Conservation (phyloP, 768 basidiomycete genomes). For the Panellus pusillus region DNA sequence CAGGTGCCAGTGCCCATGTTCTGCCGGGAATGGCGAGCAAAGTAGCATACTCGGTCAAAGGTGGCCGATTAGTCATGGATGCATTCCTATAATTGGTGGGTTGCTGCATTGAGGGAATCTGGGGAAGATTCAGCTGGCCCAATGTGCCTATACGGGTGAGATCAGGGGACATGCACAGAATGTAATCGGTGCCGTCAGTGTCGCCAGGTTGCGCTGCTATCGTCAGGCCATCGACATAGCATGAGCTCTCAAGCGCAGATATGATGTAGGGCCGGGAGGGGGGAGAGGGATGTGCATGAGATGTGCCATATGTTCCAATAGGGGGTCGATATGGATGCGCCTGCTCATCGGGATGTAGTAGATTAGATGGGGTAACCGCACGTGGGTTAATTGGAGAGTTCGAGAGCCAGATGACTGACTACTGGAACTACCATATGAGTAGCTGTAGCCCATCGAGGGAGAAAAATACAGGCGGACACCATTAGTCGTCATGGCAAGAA, state of each 20-base stretch:
- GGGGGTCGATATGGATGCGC: conserved; percentile 49
- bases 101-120: conserved; percentile 40
- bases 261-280: conserved; percentile 59
- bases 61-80: conserved; percentile 46
- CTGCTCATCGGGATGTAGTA: conserved; percentile 77
- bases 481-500: conserved; percentile 79
- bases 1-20: conserved; percentile 79
- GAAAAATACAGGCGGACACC: conserved; percentile 86
- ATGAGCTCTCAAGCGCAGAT: conserved; percentile 58
- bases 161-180: conserved; percentile 76
- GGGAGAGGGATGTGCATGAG: conserved; percentile 45
- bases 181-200: conserved; percentile 68
- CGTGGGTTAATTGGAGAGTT: conserved; percentile 68
- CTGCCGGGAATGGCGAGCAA: conserved; percentile 77
- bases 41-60: conserved; percentile 75
- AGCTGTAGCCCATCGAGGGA: conserved; percentile 50
- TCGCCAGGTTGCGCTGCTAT: conserved; percentile 76
- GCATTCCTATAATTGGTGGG: conserved; percentile 40
- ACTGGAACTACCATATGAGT: conserved; percentile 44
- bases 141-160: conserved; percentile 69
- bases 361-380: conserved; percentile 77
- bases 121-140: conserved; percentile 60
- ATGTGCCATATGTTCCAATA: conserved; percentile 46
- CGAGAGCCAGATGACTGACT: conserved; percentile 34
- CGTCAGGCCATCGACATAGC: conserved; percentile 65